phyloP scores from a whole-genome alignment of 2,329 filamentous ascomycete genomes.

The Talaromyces verruculosus region DNA sequence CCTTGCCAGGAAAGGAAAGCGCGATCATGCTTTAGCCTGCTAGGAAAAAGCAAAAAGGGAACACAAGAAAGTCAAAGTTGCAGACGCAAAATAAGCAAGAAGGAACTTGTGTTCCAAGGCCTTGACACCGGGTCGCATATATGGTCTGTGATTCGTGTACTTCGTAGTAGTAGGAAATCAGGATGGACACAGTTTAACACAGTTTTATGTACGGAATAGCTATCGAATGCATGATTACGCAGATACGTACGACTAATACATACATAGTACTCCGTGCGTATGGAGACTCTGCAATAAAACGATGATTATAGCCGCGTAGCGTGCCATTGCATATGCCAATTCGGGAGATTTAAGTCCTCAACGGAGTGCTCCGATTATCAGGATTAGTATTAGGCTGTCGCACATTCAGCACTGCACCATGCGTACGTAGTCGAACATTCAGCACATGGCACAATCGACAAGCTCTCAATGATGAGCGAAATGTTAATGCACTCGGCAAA shows the following conservation, averaged over 20 bases:
- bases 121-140: constrained; percentile 12
- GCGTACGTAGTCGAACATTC: neutral
- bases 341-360: neutral
- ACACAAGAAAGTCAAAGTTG: neutral
- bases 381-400: neutral
- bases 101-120: neutral
- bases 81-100: neutral
- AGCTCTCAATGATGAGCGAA: neutral
- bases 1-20: neutral
- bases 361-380: neutral
- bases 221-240: neutral
- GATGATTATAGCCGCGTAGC: neutral
- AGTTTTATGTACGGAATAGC: neutral
- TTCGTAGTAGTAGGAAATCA: neutral
- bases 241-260: neutral
- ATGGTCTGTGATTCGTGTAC: neutral
- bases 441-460: neutral
- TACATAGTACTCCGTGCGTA: no score
- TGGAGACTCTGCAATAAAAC: neutral
- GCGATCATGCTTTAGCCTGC: neutral
- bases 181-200: neutral
- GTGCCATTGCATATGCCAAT: constrained; percentile 3
- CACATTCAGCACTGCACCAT: neutral
- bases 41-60: neutral
- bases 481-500: neutral